Percentiles rank a stretch among this genome's conserved stretches.
Evolutionary conservation across 169 alveolate species (phyloP).

Genomic region (Cardiosporidium cionae): DNA sequence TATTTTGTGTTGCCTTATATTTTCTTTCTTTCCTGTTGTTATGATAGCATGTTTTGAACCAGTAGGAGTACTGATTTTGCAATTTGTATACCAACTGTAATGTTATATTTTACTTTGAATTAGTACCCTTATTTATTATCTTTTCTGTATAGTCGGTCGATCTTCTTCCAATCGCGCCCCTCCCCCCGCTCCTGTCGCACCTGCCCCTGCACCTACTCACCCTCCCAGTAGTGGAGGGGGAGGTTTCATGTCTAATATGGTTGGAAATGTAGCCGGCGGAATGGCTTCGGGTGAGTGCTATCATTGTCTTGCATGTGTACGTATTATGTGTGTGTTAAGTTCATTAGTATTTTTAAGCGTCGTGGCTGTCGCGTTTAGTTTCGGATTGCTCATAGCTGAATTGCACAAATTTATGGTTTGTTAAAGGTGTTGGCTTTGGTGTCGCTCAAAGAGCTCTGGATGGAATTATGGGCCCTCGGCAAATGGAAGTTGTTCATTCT

Average conservation of each 20-base stretch:
- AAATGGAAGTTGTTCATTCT: constrained; percentile 42
- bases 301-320: not conserved
- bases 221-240: constrained; percentile 31
- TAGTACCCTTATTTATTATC: not conserved
- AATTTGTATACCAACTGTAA: no score
- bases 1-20: no score
- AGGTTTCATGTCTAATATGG: constrained; percentile 33
- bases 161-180: constrained; percentile 13
- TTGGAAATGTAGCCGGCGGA: constrained; percentile 25
- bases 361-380: not conserved
- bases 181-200: constrained; percentile 29
- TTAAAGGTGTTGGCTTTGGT: constrained; percentile 37
- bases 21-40: no score
- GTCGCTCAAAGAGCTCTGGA: constrained; percentile 46
- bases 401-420: no score
- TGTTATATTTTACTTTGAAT: no score
- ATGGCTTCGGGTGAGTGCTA: constrained; percentile 9
- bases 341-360: not conserved
- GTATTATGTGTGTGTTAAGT: no score
- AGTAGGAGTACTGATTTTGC: no score
- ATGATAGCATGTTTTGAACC: no score
- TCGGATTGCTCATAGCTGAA: not conserved
- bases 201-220: constrained; percentile 31
- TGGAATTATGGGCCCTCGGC: constrained; percentile 42
- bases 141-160: constrained; percentile 14